A percentile compares a stretch with the other conserved stretches of the same genome.
Conservation (phyloP, 176 grass and related monocot genomes). For the Oryza meridionalis region DNA sequence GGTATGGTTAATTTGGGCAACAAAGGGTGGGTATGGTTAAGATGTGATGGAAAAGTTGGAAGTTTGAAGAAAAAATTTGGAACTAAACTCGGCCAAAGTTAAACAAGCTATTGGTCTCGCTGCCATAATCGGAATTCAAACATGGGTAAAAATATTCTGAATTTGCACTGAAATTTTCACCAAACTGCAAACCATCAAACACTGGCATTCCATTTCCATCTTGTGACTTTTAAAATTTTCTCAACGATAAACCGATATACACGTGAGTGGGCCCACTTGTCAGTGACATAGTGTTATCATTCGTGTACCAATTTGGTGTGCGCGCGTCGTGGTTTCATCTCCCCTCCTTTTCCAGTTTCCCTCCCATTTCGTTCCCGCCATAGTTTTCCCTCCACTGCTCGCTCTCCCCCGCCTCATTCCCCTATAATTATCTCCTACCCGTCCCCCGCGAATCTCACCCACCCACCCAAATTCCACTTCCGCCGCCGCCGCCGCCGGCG, state of each 20-base stretch:
- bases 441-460: constrained; percentile 39
- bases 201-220: neutral
- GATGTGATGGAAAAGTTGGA: too few relatives aligned
- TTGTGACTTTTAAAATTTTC: too few relatives aligned
- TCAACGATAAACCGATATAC: too few relatives aligned
- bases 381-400: constrained; percentile 49
- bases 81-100: too few relatives aligned
- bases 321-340: neutral
- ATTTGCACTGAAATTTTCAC: neutral
- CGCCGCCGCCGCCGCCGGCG: neutral
- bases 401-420: neutral
- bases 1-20: too few relatives aligned
- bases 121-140: neutral
- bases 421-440: constrained; percentile 35
- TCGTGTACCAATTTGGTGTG: neutral
- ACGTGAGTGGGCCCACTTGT: neutral
- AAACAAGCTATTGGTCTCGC: neutral
- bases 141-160: neutral
- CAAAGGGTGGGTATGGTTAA: too few relatives aligned
- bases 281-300: neutral
- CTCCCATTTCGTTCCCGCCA: constrained; percentile 44
- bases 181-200: too few relatives aligned
- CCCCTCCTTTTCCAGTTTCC: constrained; percentile 37
- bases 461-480: neutral
- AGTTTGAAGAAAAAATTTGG: too few relatives aligned